Evolutionary conservation across 148 eudicot species (phyloP).

Genomic region (Vaccinium corymbosum): DNA sequence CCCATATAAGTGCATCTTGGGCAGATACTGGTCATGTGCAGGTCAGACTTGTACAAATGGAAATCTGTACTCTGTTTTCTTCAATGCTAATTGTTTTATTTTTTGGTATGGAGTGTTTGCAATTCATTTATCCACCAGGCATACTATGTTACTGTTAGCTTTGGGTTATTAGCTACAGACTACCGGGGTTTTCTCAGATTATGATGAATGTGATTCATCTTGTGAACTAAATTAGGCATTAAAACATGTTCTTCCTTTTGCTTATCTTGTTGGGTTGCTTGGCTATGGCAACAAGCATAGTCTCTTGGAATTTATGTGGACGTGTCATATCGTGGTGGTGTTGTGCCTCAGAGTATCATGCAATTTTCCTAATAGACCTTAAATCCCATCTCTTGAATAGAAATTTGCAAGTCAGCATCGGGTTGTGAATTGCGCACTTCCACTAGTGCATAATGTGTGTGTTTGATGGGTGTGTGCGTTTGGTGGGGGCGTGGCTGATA

Average conservation of each 20-base stretch:
- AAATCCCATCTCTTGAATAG: background rate
- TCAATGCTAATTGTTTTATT: background rate
- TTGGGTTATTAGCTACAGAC: background rate
- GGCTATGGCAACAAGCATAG: background rate
- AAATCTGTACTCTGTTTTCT: background rate
- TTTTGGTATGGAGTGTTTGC: background rate
- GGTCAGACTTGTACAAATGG: constrained; percentile 29
- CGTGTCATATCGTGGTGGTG: background rate
- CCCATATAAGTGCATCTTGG: constrained; percentile 93
- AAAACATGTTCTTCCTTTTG: background rate
- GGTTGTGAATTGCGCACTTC: background rate
- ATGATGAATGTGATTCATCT: background rate
- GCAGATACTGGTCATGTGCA: constrained; percentile 79
- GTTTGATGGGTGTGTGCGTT: no score
- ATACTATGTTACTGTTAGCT: background rate
- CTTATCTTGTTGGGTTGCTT: background rate
- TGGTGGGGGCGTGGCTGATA: no score
- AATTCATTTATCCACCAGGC: background rate
- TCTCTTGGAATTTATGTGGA: background rate
- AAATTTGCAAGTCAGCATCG: background rate
- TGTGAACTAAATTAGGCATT: background rate
- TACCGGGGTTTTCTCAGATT: background rate
- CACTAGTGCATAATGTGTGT: no score
- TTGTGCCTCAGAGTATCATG: constrained; percentile 5
- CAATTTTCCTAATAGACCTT: background rate